phyloP scores from a whole-genome alignment of 2,329 filamentous ascomycete species.

The Claviceps sp. region DNA sequence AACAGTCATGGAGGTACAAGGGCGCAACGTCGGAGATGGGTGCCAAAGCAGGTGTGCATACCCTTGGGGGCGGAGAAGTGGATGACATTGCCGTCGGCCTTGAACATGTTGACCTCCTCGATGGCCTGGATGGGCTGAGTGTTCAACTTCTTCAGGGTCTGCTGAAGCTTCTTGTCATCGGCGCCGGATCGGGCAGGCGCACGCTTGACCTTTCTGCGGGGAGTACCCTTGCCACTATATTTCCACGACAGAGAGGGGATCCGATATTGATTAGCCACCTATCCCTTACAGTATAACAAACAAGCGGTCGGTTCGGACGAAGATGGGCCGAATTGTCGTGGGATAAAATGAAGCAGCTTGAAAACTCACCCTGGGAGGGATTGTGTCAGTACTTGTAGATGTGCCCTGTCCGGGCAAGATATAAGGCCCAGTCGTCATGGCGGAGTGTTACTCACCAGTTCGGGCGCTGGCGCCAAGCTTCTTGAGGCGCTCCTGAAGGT shows the following conservation, averaged over 20 bases:
- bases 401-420: background rate
- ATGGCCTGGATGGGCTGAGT: conserved; percentile 98
- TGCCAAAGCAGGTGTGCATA: conserved; percentile 31
- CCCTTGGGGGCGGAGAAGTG: conserved; percentile 98
- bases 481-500: conserved; percentile 46
- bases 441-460: conserved; percentile 49
- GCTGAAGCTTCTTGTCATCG: conserved; percentile 99
- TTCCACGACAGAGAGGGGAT: conserved; percentile 5
- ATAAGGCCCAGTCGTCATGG: background rate
- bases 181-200: conserved; percentile 82
- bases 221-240: conserved; percentile 84
- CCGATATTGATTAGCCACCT: conserved; percentile 13
- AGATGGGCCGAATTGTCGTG: background rate
- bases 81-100: conserved; percentile 98
- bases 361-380: conserved; percentile 22
- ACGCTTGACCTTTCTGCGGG: conserved; percentile 96
- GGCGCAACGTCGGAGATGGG: background rate
- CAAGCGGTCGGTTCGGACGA: too few species aligned
- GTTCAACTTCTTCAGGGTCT: conserved; percentile 96
- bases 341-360: background rate
- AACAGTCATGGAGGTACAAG: too few species aligned
- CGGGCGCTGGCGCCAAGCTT: conserved; percentile 40
- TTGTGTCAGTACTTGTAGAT: conserved; percentile 1
- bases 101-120: conserved; percentile 99
- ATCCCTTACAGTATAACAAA: too few species aligned